A percentile compares a stretch with the other conserved stretches of the same genome.
Evolutionary conservation across 2,329 filamentous ascomycete species (phyloP).

Genomic region (Calonectria crousiana): DNA sequence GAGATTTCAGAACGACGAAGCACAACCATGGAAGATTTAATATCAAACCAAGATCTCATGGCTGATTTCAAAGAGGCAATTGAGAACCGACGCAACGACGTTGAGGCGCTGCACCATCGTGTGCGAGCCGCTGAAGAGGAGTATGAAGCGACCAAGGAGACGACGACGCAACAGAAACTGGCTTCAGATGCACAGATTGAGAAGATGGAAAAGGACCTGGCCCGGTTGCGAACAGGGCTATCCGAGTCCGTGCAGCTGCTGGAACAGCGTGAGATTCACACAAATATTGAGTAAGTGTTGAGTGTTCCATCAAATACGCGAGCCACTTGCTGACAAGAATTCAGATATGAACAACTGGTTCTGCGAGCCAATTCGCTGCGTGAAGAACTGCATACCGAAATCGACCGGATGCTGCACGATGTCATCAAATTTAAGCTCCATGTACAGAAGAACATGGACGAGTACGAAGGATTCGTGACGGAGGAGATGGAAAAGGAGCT

Average conservation of each 20-base stretch:
- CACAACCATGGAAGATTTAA: constrained; percentile 85
- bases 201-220: constrained; percentile 98
- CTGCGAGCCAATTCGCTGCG: constrained; percentile 84
- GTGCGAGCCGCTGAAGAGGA: constrained; percentile 91
- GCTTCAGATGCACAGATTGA: constrained; percentile 94
- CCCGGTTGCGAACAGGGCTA: constrained; percentile 87
- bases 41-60: constrained; percentile 93
- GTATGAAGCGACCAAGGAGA: constrained; percentile 92
- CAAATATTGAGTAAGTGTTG: constrained; percentile 87
- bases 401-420: constrained; percentile 95
- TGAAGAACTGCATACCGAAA: constrained; percentile 98
- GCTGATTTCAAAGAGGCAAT: constrained; percentile 97
- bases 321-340: constrained; percentile 21
- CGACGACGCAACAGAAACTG: constrained; percentile 87
- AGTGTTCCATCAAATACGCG: not conserved
- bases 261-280: constrained; percentile 96
- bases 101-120: constrained; percentile 90
- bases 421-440: constrained; percentile 99
- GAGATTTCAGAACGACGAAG: constrained; percentile 92
- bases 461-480: constrained; percentile 93
- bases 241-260: constrained; percentile 90
- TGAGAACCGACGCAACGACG: constrained; percentile 93
- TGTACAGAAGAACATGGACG: constrained; percentile 90
- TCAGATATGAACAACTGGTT: constrained; percentile 91
- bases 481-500: constrained; percentile 92